Base-by-base conservation (phyloP, 2,329 filamentous ascomycete genomes). In the Fusarium transvaalense region DNA sequence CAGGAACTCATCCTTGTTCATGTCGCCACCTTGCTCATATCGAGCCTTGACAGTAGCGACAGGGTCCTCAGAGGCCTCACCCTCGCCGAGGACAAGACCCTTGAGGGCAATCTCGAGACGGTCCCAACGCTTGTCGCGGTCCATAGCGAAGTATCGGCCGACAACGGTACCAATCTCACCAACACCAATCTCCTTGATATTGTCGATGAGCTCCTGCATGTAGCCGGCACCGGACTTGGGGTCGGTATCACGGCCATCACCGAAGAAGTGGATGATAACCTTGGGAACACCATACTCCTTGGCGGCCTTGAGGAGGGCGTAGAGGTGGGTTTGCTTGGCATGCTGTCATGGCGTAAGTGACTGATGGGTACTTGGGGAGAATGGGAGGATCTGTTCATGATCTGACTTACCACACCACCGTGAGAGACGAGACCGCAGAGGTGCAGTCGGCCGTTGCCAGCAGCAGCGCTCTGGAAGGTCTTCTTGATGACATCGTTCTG, bases 71-170 rank as follows among this genome's bases (percentile, higher is more conserved):
- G 89, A 92, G 63, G 90, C 88, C 81, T 97, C 94, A 62, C 96
- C 96, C 80, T 97, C 93, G 63, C 96, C 95, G 14, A 88, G 84
- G 45, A 97, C 84, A 74, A 99, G 78, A 63, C 93, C 96, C 83
- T 96, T 95, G 78, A 99, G 84, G 72, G 92, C 96, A 73, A 97
- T 76, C 84, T 97, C 93, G 72, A 97, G 86, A 78, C 96, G 89
- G 78, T 99, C 96, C 96, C 96, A 99, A 80, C 96, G 90, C 93
- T 98, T 98, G 81, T 99, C 96, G 74, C 96, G 94, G 85, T 99
- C 96, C 96, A 99, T 99, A 82, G 94, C 93, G 81, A 92, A 99
- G 89, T 98, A 99, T 74, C 95, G 90, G 64, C 96, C 96, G 64
- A 98, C 95, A 47, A 98, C 88, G 37, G 96, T 97, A 32, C 93